A percentile compares a stretch with the other conserved stretches of the same genome.
Evolutionary conservation across 331 rosid genomes (phyloP).

Genomic region (Rosa hybrid): DNA sequence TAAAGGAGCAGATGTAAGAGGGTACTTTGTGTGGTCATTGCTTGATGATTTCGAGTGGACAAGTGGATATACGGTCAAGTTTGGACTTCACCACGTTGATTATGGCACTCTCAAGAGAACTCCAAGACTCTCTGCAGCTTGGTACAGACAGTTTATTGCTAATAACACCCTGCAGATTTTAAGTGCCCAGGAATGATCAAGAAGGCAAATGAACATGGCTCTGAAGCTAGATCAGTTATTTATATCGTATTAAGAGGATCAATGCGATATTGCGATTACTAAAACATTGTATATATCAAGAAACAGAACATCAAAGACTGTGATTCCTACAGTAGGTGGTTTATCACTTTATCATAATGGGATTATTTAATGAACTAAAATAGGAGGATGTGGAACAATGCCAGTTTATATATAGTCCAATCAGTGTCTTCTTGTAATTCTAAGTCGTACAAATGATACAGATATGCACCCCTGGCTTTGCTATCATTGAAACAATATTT

Average conservation of each 20-base stretch:
- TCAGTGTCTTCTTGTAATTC: too few species aligned
- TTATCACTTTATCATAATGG: too few species aligned
- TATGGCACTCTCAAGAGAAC: constrained; percentile 52
- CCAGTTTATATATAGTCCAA: too few species aligned
- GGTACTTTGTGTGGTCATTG: constrained; percentile 69
- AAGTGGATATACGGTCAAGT: constrained; percentile 40
- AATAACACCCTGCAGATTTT: constrained; percentile 18
- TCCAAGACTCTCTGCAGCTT: constrained; percentile 49
- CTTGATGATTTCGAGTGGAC: constrained; percentile 77
- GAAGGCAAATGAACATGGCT: background rate
- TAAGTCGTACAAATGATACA: too few species aligned
- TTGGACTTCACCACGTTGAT: constrained; percentile 62
- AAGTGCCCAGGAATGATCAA: constrained; percentile 5
- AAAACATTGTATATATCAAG: too few species aligned
- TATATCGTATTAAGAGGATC: background rate
- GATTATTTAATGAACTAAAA: too few species aligned
- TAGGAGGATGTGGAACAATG: too few species aligned
- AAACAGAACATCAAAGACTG: too few species aligned
- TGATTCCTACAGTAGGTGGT: too few species aligned
- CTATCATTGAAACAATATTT: too few species aligned
- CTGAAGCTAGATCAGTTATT: background rate
- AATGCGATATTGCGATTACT: too few species aligned
- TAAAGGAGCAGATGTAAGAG: constrained; percentile 74
- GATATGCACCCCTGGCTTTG: too few species aligned
- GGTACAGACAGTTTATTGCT: constrained; percentile 54